phyloP scores from a whole-genome alignment of 2,329 filamentous ascomycete species.

The Phyllosticta citrichinensis region DNA sequence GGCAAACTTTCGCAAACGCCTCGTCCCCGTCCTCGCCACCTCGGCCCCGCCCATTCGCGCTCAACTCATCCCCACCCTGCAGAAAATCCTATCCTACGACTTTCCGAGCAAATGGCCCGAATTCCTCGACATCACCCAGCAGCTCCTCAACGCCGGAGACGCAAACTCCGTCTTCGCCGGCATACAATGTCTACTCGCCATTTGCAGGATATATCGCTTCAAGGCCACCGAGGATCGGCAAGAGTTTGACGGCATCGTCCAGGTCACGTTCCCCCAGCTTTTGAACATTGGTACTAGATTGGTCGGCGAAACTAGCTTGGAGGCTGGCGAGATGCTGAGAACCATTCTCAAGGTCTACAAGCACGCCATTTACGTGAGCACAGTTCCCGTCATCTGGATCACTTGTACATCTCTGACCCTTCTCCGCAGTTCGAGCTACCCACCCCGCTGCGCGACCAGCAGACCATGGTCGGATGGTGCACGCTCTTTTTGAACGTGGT shows the following conservation, averaged over 20 bases:
- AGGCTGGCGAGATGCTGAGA: constrained; percentile 94
- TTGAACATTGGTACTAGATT: constrained; percentile 79
- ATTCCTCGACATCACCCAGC: constrained; percentile 86
- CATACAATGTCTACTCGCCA: constrained; percentile 83
- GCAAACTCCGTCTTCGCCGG: constrained; percentile 82
- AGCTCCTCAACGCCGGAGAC: constrained; percentile 79
- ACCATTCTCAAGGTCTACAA: constrained; percentile 95
- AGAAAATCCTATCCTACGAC: constrained; percentile 92
- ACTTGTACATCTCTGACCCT: constrained; percentile 15
- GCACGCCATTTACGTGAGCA: constrained; percentile 85
- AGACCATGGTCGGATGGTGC: constrained; percentile 89
- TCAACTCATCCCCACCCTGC: constrained; percentile 86
- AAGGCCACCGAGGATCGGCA: constrained; percentile 72
- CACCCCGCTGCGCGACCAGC: constrained; percentile 63
- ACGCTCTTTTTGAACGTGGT: constrained; percentile 88
- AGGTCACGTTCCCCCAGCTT: constrained; percentile 79
- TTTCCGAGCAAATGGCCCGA: constrained; percentile 91
- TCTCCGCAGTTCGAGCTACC: constrained; percentile 69
- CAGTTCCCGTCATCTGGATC: background rate
- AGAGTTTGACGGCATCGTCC: constrained; percentile 92
- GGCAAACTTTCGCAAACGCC: constrained; percentile 69
- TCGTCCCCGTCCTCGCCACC: constrained; percentile 79
- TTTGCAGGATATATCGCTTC: constrained; percentile 92
- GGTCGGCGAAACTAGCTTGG: constrained; percentile 81
- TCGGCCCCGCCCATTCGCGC: constrained; percentile 74